phyloP scores from a whole-genome alignment of 1,284 basidiomycete species.

The Boletus semigastroideus region DNA sequence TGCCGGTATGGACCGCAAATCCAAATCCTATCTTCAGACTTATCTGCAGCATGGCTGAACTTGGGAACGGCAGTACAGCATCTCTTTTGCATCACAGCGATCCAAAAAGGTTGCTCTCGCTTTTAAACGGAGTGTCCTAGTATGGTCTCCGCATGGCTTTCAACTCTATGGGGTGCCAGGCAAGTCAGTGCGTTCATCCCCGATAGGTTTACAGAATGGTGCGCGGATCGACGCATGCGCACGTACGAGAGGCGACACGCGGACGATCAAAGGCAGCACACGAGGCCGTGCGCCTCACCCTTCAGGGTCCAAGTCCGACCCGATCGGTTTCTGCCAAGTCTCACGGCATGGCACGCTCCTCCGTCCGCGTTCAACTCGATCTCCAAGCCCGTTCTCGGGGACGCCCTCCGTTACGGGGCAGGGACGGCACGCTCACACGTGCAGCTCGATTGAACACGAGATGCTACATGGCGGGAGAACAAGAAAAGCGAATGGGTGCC shows the following conservation, averaged over 20 bases:
- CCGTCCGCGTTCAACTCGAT: neutral
- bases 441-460: neutral
- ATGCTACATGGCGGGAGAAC: neutral
- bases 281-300: neutral
- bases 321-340: neutral
- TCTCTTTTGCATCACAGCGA: no score
- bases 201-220: neutral
- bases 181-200: neutral
- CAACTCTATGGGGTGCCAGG: neutral
- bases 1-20: neutral
- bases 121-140: no score
- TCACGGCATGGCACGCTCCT: neutral
- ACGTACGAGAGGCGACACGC: neutral
- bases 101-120: no score
- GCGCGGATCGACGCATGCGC: constrained; percentile 4
- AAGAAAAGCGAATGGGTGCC: neutral
- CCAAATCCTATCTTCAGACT: constrained; percentile 1
- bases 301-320: neutral
- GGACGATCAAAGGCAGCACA: neutral
- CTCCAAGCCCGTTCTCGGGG: neutral
- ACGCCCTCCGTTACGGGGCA: neutral
- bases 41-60: no score
- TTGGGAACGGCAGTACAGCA: no score
- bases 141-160: no score
- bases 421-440: neutral